A percentile compares a stretch with the other conserved stretches of the same genome.
Conservation (phyloP, 2,329 filamentous ascomycete species). For the Sporothrix inflata region DNA sequence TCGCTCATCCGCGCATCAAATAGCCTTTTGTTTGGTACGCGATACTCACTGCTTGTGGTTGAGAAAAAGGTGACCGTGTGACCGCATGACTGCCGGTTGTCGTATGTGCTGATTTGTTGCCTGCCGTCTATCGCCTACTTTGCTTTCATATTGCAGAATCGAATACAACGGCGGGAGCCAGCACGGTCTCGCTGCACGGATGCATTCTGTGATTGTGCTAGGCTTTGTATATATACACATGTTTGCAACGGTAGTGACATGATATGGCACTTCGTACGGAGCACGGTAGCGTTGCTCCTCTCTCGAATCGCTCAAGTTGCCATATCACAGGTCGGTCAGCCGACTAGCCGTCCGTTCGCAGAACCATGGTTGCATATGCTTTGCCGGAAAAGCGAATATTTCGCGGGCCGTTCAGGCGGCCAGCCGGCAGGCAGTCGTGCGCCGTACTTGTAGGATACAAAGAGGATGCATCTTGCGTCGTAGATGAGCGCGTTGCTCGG, state of each 20-base stretch:
- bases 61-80: no score
- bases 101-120: not conserved
- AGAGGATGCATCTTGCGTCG: not conserved
- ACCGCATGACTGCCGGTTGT: not conserved
- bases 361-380: constrained; percentile 5
- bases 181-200: not conserved
- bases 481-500: constrained; percentile 1
- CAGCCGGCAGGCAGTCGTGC: not conserved
- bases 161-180: constrained; percentile 17
- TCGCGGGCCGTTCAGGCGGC: not conserved
- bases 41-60: not conserved
- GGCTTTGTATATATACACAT: not conserved
- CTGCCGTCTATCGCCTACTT: not conserved
- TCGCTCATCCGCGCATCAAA: not conserved
- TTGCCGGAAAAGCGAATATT: constrained; percentile 2
- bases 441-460: no score
- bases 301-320: not conserved
- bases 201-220: not conserved
- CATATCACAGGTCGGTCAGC: constrained; percentile 9
- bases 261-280: not conserved
- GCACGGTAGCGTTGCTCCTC: not conserved
- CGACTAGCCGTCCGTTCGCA: constrained; percentile 1
- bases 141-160: not conserved
- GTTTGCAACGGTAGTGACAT: not conserved
- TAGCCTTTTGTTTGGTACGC: not conserved